Evolutionary conservation across 495 filamentous ascomycete species (phyloP).

Genomic region (Clohesyomyces aquaticus): DNA sequence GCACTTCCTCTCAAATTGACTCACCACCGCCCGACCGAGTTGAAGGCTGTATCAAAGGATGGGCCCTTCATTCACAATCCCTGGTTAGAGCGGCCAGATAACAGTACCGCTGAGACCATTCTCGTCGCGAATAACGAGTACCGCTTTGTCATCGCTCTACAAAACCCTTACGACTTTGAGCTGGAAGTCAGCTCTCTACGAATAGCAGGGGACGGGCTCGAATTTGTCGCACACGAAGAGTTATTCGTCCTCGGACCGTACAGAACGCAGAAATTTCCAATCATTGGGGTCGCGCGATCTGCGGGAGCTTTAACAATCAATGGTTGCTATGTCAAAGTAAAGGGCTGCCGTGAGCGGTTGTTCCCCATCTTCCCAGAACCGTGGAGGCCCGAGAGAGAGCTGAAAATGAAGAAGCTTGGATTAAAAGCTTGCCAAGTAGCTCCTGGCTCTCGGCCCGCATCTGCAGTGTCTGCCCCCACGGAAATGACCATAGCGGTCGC

Average conservation of each 20-base stretch:
- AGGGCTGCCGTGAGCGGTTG: constrained; percentile 74
- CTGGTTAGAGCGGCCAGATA: constrained; percentile 69
- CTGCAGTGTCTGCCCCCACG: constrained; percentile 52
- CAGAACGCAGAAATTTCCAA: constrained; percentile 73
- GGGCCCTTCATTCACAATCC: constrained; percentile 94
- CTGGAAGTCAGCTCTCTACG: constrained; percentile 80
- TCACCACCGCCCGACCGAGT: constrained; percentile 69
- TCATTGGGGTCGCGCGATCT: constrained; percentile 67
- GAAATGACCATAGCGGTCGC: constrained; percentile 31
- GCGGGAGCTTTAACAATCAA: constrained; percentile 72
- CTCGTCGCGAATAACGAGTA: constrained; percentile 77
- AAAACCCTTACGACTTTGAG: constrained; percentile 94
- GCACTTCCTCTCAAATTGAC: constrained; percentile 62
- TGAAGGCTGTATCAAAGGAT: constrained; percentile 55
- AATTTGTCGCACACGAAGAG: constrained; percentile 67
- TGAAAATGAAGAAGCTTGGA: constrained; percentile 75
- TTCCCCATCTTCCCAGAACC: constrained; percentile 81
- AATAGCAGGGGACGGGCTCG: constrained; percentile 71
- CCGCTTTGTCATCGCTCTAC: constrained; percentile 77
- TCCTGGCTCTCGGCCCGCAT: constrained; percentile 58
- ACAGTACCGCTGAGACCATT: constrained; percentile 62
- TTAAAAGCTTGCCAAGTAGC: constrained; percentile 61
- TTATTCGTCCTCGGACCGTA: constrained; percentile 75
- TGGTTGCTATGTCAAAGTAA: constrained; percentile 78
- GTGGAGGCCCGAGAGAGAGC: constrained; percentile 71